These are phyloP conservation scores for Apiosordaria backusii DNA, from an alignment of 495 filamentous ascomycete genomes.

Conservation along the genomic window DNA sequence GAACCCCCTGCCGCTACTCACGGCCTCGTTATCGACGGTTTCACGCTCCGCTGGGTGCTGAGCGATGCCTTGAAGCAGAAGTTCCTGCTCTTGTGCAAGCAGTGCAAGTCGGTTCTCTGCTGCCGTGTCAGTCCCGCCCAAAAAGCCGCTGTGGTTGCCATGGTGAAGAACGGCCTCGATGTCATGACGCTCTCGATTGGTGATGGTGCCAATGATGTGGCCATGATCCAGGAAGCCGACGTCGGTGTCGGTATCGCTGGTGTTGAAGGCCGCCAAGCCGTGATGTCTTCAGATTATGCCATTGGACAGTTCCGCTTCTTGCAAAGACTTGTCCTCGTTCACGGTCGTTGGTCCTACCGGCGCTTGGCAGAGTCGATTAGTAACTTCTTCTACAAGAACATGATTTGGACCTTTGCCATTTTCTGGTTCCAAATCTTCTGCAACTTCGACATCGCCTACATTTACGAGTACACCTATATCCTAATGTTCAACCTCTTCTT, in stretches of 20 bases:
- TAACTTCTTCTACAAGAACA: conserved; percentile 99
- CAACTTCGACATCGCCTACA: conserved; percentile 92
- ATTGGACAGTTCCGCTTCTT: conserved; percentile 98
- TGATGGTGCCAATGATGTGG: conserved; percentile 97
- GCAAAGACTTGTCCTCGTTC: conserved; percentile 85
- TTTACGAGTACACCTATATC: conserved; percentile 97
- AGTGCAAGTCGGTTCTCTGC: conserved; percentile 94
- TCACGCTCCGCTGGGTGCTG: conserved; percentile 86
- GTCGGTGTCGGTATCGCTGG: conserved; percentile 98
- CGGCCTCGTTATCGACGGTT: conserved; percentile 95
- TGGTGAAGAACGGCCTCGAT: conserved; percentile 89
- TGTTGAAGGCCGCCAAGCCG: conserved; percentile 93
- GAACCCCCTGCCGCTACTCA: conserved; percentile 82
- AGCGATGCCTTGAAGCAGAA: conserved; percentile 78
- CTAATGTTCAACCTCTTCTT: conserved; percentile 95
- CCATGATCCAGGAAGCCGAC: conserved; percentile 99
- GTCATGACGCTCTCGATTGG: conserved; percentile 97
- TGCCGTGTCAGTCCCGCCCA: conserved; percentile 96
- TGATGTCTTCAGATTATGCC: conserved; percentile 98
- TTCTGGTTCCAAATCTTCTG: conserved; percentile 98
- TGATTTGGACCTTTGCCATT: conserved; percentile 95
- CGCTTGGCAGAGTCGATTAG: conserved; percentile 89
- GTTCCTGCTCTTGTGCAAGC: conserved; percentile 94
- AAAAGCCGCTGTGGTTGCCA: conserved; percentile 93
- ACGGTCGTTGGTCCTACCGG: conserved; percentile 95